These are phyloP conservation scores for Nemania sp. DNA, from an alignment of 2,329 filamentous ascomycete genomes.

Conservation along the genomic window DNA sequence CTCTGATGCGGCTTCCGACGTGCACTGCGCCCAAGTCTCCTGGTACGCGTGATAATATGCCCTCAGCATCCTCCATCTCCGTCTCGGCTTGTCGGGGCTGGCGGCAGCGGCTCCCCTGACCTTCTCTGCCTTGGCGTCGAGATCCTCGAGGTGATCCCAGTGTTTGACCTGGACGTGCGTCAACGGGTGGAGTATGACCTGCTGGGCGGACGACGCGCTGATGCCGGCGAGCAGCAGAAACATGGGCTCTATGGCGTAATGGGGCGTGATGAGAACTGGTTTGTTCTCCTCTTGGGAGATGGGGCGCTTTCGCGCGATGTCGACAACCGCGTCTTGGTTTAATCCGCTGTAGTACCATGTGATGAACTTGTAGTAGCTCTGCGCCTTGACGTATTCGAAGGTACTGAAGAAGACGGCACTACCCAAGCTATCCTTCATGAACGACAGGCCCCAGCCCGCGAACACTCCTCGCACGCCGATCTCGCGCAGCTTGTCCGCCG, in stretches of 20 bases:
- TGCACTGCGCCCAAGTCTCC: conserved; percentile 67
- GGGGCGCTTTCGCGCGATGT: conserved; percentile 54
- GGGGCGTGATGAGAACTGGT: conserved; percentile 65
- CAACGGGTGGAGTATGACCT: conserved; percentile 71
- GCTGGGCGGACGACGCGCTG: conserved; percentile 69
- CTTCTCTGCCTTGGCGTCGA: conserved; percentile 64
- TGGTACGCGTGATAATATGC: conserved; percentile 74
- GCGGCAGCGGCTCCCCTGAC: conserved; percentile 45
- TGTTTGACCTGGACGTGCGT: conserved; percentile 73
- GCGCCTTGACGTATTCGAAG: conserved; percentile 77
- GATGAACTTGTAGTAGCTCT: conserved; percentile 73
- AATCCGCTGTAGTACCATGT: conserved; percentile 70
- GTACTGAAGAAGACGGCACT: conserved; percentile 74
- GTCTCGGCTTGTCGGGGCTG: conserved; percentile 41
- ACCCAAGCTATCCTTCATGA: conserved; percentile 71
- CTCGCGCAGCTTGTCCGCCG: conserved; percentile 67
- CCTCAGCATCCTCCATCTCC: conserved; percentile 58
- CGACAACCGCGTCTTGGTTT: conserved; percentile 55
- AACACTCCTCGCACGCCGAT: conserved; percentile 75
- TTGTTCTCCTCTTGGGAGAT: conserved; percentile 33
- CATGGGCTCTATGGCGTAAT: conserved; percentile 74
- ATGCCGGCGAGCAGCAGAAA: conserved; percentile 73
- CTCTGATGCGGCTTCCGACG: conserved; percentile 58
- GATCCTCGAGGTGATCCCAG: conserved; percentile 72
- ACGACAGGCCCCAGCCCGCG: conserved; percentile 71